These are phyloP conservation scores for Xylogone sp. DNA, from an alignment of 2,329 filamentous ascomycete genomes.

Conservation along the genomic window DNA sequence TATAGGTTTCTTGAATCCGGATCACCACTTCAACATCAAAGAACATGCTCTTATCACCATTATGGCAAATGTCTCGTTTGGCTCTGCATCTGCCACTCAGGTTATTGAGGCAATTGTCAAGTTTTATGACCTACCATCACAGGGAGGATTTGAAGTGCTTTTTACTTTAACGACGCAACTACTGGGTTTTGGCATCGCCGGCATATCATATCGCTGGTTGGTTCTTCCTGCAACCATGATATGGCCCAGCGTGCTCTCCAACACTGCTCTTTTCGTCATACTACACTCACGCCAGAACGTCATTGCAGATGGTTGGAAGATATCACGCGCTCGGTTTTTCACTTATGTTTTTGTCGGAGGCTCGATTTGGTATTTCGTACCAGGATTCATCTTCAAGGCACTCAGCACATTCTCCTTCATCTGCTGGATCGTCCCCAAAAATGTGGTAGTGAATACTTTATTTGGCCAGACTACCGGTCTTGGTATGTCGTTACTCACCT, in stretches of 20 bases:
- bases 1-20: conserved; percentile 43
- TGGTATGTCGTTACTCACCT: conserved; percentile 65
- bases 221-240: conserved; percentile 11
- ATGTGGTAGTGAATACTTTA: conserved; percentile 62
- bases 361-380: conserved; percentile 56
- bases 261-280: conserved; percentile 12
- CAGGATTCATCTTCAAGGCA: conserved; percentile 67
- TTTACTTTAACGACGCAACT: too few relatives aligned
- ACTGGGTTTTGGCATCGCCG: neutral
- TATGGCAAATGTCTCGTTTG: conserved; percentile 50
- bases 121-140: conserved; percentile 8
- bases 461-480: conserved; percentile 66
- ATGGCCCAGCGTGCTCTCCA: conserved; percentile 15
- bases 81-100: conserved; percentile 30
- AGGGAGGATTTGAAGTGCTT: too few relatives aligned
- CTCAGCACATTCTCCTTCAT: conserved; percentile 28
- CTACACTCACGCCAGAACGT: conserved; percentile 60
- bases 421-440: conserved; percentile 26
- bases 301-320: conserved; percentile 53
- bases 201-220: conserved; percentile 2
- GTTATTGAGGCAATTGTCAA: conserved; percentile 16
- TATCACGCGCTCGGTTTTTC: conserved; percentile 11
- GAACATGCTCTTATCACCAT: conserved; percentile 64
- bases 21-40: conserved; percentile 61
- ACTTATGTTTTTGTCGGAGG: conserved; percentile 6